phyloP scores from a whole-genome alignment of 139 green algal species.

The Chloropicon primus region DNA sequence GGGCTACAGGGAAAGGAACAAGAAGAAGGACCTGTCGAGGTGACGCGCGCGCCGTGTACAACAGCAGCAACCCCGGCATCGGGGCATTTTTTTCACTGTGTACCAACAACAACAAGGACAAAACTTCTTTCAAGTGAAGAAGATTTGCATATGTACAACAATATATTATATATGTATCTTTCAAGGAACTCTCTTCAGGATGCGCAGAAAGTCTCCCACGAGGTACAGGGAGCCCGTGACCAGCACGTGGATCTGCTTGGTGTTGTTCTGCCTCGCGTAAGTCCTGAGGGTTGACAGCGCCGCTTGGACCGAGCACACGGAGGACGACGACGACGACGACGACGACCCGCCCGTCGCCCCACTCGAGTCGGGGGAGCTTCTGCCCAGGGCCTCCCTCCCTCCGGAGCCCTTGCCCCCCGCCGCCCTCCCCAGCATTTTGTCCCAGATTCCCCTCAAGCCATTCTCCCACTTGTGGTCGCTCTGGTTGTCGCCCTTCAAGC shows the following conservation, averaged over 20 bases:
- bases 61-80: too few species aligned
- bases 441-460: neutral
- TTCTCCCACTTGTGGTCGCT: neutral
- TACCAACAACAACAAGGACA: too few species aligned
- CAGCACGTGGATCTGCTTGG: constrained; percentile 11
- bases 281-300: neutral
- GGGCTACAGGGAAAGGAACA: neutral
- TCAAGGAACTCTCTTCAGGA: neutral
- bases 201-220: constrained; percentile 12
- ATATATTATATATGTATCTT: neutral
- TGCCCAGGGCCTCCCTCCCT: too few species aligned
- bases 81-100: too few species aligned
- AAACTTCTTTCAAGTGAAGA: too few species aligned
- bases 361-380: too few species aligned
- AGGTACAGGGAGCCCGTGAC: constrained; percentile 17
- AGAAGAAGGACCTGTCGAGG: too few species aligned
- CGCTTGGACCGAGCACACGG: neutral
- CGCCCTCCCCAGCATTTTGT: neutral
- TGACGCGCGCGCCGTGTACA: too few species aligned
- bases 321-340: neutral
- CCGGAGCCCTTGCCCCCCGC: neutral
- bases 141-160: too few species aligned
- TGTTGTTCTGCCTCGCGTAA: neutral
- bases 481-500: neutral
- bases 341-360: neutral